These are phyloP conservation scores for Suhomyces atakaporum DNA, from an alignment of 1,139 yeast species.

Conservation along the genomic window DNA sequence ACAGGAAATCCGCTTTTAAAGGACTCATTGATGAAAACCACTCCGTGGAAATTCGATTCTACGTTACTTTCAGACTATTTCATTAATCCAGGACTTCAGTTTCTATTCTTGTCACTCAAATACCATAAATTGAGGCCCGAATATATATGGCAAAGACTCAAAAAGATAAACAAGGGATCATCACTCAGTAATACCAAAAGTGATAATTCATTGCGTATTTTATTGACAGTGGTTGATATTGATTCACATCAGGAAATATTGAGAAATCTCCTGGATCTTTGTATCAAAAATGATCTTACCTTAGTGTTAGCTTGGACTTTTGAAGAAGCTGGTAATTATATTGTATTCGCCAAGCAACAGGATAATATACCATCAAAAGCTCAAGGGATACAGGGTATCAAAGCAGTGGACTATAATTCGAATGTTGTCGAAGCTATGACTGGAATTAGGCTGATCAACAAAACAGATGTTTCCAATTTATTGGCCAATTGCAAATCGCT, in stretches of 20 bases:
- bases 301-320: constrained; percentile 77
- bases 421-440: constrained; percentile 54
- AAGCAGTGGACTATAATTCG: constrained; percentile 43
- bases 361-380: constrained; percentile 28
- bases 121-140: constrained; percentile 90
- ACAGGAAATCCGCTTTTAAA: constrained; percentile 46
- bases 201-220: constrained; percentile 55
- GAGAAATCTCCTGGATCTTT: constrained; percentile 67
- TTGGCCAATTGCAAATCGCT: constrained; percentile 56
- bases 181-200: constrained; percentile 22
- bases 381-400: constrained; percentile 17
- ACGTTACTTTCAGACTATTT: constrained; percentile 60
- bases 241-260: constrained; percentile 72
- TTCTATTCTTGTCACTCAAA: constrained; percentile 71
- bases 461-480: constrained; percentile 59
- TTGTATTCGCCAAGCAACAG: constrained; percentile 53
- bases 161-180: constrained; percentile 31
- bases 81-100: constrained; percentile 64
- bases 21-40: constrained; percentile 39
- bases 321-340: constrained; percentile 83
- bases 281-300: constrained; percentile 71
- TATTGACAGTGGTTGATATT: constrained; percentile 76
- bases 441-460: constrained; percentile 54
- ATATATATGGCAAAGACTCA: constrained; percentile 72
- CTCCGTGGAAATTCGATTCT: constrained; percentile 40